phyloP scores from a whole-genome alignment of 768 basidiomycete genomes.

The Tephrocybe sp. region DNA sequence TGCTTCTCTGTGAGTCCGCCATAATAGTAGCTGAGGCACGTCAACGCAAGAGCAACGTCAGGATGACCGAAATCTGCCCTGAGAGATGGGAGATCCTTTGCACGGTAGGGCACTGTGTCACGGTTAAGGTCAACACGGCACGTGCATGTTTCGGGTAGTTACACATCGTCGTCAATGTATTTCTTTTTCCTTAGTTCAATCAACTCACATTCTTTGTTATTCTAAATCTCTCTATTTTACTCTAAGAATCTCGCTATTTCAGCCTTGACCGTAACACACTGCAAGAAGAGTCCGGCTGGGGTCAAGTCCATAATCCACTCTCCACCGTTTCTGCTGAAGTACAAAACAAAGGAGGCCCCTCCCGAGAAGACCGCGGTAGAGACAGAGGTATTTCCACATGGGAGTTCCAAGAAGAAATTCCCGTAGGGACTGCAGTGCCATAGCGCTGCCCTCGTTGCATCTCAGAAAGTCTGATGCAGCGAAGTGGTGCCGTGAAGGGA shows the following conservation, averaged over 20 bases:
- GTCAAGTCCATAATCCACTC: constrained; percentile 52
- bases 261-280: too few species aligned
- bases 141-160: too few species aligned
- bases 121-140: too few species aligned
- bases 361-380: constrained; percentile 44
- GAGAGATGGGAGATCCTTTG: constrained; percentile 46
- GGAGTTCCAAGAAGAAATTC: constrained; percentile 13
- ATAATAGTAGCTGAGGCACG: constrained; percentile 50
- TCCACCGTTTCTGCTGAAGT: constrained; percentile 40
- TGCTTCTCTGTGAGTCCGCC: constrained; percentile 39
- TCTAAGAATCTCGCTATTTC: too few species aligned
- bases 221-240: too few species aligned
- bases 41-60: constrained; percentile 43
- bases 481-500: constrained; percentile 16
- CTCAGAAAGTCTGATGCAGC: constrained; percentile 24
- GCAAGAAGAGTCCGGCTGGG: constrained; percentile 40
- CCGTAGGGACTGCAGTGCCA: constrained; percentile 11
- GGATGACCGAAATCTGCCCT: constrained; percentile 54
- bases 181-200: too few species aligned
- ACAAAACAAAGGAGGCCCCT: constrained; percentile 37
- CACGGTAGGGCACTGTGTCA: constrained; percentile 56
- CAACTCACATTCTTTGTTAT: too few species aligned
- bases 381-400: constrained; percentile 35
- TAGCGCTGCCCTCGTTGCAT: background rate
- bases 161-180: too few species aligned